Evolutionary conservation across 805 yeast species (phyloP).

Genomic region (Yarrowia deformans): DNA sequence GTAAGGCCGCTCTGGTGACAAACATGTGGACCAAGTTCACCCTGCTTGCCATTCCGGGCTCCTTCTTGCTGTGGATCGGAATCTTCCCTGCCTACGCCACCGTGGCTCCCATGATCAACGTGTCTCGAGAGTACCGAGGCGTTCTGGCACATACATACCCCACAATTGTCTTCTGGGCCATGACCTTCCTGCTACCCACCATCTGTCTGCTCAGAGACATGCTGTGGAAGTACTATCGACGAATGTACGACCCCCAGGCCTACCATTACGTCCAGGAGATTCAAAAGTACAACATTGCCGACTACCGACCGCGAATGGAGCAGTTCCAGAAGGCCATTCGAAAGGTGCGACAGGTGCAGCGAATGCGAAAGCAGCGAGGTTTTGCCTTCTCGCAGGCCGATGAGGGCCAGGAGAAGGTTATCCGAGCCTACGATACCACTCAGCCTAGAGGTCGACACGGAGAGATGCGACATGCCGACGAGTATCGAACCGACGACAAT

Average conservation of each 20-base stretch:
- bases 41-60: conserved; percentile 91
- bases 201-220: conserved; percentile 86
- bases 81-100: conserved; percentile 87
- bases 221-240: conserved; percentile 91
- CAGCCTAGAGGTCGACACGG: conserved; percentile 80
- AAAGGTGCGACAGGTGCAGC: conserved; percentile 95
- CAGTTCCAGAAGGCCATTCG: conserved; percentile 97
- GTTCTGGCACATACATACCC: conserved; percentile 78
- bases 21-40: conserved; percentile 96
- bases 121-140: conserved; percentile 86
- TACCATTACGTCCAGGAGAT: conserved; percentile 97
- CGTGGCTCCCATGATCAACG: conserved; percentile 81
- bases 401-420: conserved; percentile 89
- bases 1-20: conserved; percentile 92
- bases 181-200: conserved; percentile 73
- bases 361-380: conserved; percentile 98
- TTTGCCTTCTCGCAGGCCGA: conserved; percentile 97
- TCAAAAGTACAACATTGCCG: conserved; percentile 92
- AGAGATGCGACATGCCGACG: conserved; percentile 52
- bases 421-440: conserved; percentile 95
- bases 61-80: conserved; percentile 80
- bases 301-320: conserved; percentile 93
- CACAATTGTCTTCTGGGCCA: conserved; percentile 82
- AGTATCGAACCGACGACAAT: neutral
- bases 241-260: conserved; percentile 89